phyloP scores from a whole-genome alignment of 768 basidiomycete species.

The Tubosaeta sp. region DNA sequence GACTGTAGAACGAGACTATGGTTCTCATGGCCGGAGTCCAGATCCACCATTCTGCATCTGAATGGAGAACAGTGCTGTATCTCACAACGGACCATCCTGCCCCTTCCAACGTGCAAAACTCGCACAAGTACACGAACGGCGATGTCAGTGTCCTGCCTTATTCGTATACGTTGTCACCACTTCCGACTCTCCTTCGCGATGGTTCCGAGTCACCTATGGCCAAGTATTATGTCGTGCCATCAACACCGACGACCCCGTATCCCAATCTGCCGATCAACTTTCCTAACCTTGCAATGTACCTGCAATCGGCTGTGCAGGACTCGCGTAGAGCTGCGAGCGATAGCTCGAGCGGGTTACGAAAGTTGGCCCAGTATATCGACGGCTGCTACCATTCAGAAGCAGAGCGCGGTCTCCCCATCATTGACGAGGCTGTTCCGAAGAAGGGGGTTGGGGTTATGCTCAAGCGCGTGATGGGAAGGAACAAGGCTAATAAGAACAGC shows the following conservation, averaged over 20 bases:
- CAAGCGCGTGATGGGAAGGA: conserved; percentile 56
- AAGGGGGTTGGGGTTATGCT: conserved; percentile 49
- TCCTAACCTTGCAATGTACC: conserved; percentile 71
- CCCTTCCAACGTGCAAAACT: conserved; percentile 42
- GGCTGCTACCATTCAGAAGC: conserved; percentile 56
- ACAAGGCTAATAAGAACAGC: conserved; percentile 43
- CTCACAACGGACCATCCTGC: conserved; percentile 70
- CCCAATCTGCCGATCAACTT: conserved; percentile 72
- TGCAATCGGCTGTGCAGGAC: conserved; percentile 65
- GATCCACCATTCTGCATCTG: conserved; percentile 53
- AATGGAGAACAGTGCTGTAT: conserved; percentile 76
- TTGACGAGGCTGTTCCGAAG: conserved; percentile 36
- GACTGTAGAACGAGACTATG: background rate
- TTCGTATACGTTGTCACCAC: conserved; percentile 58
- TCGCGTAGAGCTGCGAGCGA: conserved; percentile 61
- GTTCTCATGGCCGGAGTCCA: conserved; percentile 5
- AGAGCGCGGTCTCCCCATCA: conserved; percentile 13
- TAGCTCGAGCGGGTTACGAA: conserved; percentile 55
- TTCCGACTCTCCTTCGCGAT: conserved; percentile 62
- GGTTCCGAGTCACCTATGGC: conserved; percentile 58
- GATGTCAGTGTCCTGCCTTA: conserved; percentile 69
- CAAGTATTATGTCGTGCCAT: conserved; percentile 69
- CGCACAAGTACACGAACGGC: conserved; percentile 47
- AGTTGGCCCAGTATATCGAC: conserved; percentile 67
- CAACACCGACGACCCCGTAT: conserved; percentile 52